These are phyloP conservation scores for Candida vaughaniae DNA, from an alignment of 805 yeast genomes.

Conservation along the genomic window DNA sequence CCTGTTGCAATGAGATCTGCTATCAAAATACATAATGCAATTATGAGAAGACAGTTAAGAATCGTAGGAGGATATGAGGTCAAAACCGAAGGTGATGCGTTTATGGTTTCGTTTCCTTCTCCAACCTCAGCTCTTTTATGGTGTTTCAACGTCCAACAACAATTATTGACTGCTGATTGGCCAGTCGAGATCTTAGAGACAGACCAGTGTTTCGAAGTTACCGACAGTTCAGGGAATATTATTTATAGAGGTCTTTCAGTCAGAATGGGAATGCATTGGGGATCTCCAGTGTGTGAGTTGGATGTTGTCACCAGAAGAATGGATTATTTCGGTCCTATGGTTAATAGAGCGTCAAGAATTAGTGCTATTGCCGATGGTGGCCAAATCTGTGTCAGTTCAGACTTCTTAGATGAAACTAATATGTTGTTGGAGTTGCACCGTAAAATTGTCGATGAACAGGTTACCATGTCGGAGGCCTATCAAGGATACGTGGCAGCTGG, in stretches of 20 bases:
- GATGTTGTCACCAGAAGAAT: slow-evolving; percentile 94
- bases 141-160: slow-evolving; percentile 92
- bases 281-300: slow-evolving; percentile 91
- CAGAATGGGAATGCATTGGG: slow-evolving; percentile 99
- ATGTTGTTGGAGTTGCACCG: slow-evolving; percentile 52
- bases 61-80: slow-evolving; percentile 97
- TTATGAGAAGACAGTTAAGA: slow-evolving; percentile 91
- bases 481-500: slow-evolving; percentile 49
- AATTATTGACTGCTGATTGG: slow-evolving; percentile 84
- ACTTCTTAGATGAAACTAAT: slow-evolving; percentile 71
- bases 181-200: slow-evolving; percentile 86
- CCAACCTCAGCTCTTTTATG: slow-evolving; percentile 87
- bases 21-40: slow-evolving; percentile 86
- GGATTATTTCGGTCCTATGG: slow-evolving; percentile 99
- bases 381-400: slow-evolving; percentile 85
- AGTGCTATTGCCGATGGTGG: slow-evolving; percentile 98
- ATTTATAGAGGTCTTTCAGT: slow-evolving; percentile 90
- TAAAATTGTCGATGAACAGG: slow-evolving; percentile 28
- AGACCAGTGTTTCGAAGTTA: slow-evolving; percentile 78
- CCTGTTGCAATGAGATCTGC: slow-evolving; percentile 97
- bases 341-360: slow-evolving; percentile 89
- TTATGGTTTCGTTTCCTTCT: slow-evolving; percentile 95
- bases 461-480: slow-evolving; percentile 39
- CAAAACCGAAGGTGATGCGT: slow-evolving; percentile 98
- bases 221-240: slow-evolving; percentile 57